Conservation (phyloP, 495 filamentous ascomycete genomes). For the Xylaria cubensis region DNA sequence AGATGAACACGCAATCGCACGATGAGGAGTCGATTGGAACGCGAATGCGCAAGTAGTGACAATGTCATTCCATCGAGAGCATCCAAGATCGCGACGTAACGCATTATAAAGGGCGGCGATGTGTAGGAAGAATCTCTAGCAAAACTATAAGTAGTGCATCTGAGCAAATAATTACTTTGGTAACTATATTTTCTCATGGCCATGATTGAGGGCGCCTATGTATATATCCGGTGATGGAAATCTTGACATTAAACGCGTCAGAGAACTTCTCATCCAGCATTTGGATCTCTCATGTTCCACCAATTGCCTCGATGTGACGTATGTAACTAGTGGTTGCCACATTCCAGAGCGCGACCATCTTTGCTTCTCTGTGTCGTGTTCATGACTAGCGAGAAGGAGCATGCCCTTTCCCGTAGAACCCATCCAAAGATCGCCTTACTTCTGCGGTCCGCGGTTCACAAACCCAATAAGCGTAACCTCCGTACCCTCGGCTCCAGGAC, state of each 20-base stretch:
- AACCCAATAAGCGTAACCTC: slow-evolving; percentile 23
- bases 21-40: background rate
- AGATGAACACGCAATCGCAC: too few species aligned
- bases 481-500: background rate
- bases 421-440: background rate
- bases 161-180: background rate
- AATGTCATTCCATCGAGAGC: background rate
- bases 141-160: background rate
- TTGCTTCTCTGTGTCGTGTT: background rate
- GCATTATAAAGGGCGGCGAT: too few species aligned
- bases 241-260: background rate
- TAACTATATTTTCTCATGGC: background rate
- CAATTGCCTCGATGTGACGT: background rate
- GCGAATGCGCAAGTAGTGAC: background rate
- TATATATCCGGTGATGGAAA: background rate
- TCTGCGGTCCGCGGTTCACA: background rate
- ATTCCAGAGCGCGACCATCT: background rate
- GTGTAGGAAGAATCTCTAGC: background rate
- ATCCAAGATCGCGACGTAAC: background rate
- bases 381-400: background rate
- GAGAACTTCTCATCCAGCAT: background rate
- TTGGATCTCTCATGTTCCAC: background rate
- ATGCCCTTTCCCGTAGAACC: background rate
- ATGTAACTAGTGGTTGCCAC: background rate
- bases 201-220: background rate